Percentiles rank a stretch among this genome's conserved stretches.
Conservation (phyloP, 2,329 filamentous ascomycete genomes). For the Claviceps spartinae region DNA sequence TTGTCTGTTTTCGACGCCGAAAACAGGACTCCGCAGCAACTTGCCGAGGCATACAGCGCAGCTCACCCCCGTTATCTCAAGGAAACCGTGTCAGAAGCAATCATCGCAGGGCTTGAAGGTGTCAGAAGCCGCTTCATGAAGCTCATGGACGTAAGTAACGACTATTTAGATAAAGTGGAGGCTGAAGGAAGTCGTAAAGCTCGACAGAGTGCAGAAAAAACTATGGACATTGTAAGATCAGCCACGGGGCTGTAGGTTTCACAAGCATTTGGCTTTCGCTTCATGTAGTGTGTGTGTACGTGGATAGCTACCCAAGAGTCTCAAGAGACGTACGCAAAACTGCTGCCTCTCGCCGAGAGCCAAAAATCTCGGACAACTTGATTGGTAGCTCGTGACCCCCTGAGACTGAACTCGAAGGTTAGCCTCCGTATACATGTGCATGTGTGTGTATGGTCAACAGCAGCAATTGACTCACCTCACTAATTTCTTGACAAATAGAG, state of each 20-base stretch:
- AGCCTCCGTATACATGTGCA: not conserved
- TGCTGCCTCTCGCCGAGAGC: constrained; percentile 49
- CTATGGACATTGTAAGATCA: constrained; percentile 38
- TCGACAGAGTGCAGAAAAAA: constrained; percentile 42
- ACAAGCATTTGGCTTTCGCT: not conserved
- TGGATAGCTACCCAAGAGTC: not conserved
- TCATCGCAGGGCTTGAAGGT: constrained; percentile 38
- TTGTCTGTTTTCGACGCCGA: constrained; percentile 51
- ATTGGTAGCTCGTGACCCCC: constrained; percentile 51
- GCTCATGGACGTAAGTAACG: constrained; percentile 33
- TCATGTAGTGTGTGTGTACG: not conserved
- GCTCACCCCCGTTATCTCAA: constrained; percentile 27
- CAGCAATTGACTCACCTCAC: constrained; percentile 31
- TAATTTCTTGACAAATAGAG: constrained; percentile 51
- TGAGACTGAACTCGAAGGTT: constrained; percentile 31
- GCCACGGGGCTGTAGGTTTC: constrained; percentile 34
- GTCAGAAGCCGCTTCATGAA: constrained; percentile 44
- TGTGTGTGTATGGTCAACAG: not conserved
- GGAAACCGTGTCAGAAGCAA: constrained; percentile 42
- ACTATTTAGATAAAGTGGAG: constrained; percentile 43
- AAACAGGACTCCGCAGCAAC: constrained; percentile 23
- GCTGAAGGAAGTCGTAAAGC: constrained; percentile 47
- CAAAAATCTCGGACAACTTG: constrained; percentile 59
- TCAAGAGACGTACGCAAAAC: constrained; percentile 47
- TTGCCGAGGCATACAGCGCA: constrained; percentile 26